Conservation (phyloP, 192 early-diverging fungal genomes). For the Chytriomyces hyalinus region DNA sequence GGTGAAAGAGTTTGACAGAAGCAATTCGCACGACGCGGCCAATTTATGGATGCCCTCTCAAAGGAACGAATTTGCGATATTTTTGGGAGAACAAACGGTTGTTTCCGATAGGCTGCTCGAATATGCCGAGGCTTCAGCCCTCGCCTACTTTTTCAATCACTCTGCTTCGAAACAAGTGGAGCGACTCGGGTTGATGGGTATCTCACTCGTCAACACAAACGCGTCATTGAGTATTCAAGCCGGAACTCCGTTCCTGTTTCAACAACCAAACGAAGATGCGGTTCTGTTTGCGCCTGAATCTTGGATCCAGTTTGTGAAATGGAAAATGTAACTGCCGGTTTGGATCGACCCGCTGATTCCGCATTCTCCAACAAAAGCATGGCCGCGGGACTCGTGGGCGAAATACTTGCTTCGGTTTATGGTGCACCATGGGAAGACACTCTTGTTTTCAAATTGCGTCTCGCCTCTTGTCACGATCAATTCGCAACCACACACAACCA, state of each 20-base stretch:
- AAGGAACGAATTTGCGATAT: conserved; percentile 25
- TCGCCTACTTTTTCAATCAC: background rate
- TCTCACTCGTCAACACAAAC: conserved; percentile 13
- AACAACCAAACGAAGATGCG: conserved; percentile 21
- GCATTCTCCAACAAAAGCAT: conserved; percentile 24
- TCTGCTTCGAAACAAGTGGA: background rate
- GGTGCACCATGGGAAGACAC: background rate
- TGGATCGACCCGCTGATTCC: conserved; percentile 29
- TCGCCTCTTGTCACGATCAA: background rate
- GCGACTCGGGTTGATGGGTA: conserved; percentile 11
- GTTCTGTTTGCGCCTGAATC: conserved; percentile 1
- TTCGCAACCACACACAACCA: background rate
- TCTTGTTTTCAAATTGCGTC: conserved; percentile 27
- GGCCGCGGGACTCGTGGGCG: conserved; percentile 26
- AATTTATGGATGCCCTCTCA: conserved; percentile 23
- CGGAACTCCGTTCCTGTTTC: conserved; percentile 18
- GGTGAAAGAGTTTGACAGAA: background rate
- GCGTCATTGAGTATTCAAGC: background rate
- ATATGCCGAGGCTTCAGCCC: conserved; percentile 23
- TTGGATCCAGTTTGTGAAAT: conserved; percentile 28
- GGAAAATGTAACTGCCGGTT: background rate
- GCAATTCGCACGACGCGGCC: background rate
- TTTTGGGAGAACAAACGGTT: conserved; percentile 25
- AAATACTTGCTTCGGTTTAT: conserved; percentile 32
- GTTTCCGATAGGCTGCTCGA: conserved; percentile 26